Base-by-base conservation (phyloP, 2,329 filamentous ascomycete genomes). In the Aureobasidium sp. region DNA sequence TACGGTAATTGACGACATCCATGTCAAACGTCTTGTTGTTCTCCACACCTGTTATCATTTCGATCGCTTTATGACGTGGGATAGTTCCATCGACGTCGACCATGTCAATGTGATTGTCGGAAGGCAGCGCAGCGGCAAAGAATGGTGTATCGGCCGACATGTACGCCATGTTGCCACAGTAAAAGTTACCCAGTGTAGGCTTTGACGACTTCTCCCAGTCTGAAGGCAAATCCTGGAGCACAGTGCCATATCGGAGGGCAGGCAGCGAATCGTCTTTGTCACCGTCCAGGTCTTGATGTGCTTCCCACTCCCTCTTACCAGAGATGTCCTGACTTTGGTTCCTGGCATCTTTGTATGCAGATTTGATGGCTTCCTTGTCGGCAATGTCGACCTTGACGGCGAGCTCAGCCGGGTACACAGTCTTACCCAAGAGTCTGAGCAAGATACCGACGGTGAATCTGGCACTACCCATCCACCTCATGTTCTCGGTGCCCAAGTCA, bases 141-240 rank as follows among this genome's bases (percentile, higher is more conserved):
- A 97, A 96, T 70, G 91, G 91, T 63, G 87, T 82, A 66, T 93
- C 87, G 13, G 90, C 82, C 0, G 92, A 87, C 90, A 99, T 93
- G 74, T 88, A 95, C 27, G 89, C 86, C 87, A 97, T 95, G 73
- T 97, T 99, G 65, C 94, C 94, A 36, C 87, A 89, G 75, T 95
- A 97, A 73, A 99, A 96, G 70, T 90, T 97, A 51, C 91, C 91
- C 61, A 99, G 79, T 34, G 87, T 90, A 65, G 94, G 85, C 65
- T 88, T 83, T 0, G 88, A 84, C 3, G 88, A 77, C 23, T 88
- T 77, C 64, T 88, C 81, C 91, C 94, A 99, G 50, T 84, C 87
- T 1, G 83, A 77, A 0, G 91, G 92, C 0, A 97, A 73, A 17
- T 87, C 80, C 67, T 95, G 90, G 57, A 85, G 84, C 63, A 94